Evolutionary conservation across 2,329 filamentous ascomycete species (phyloP), one percentile per base, ranked within the genome.

Genomic region (Colletotrichum musicola): DNA sequence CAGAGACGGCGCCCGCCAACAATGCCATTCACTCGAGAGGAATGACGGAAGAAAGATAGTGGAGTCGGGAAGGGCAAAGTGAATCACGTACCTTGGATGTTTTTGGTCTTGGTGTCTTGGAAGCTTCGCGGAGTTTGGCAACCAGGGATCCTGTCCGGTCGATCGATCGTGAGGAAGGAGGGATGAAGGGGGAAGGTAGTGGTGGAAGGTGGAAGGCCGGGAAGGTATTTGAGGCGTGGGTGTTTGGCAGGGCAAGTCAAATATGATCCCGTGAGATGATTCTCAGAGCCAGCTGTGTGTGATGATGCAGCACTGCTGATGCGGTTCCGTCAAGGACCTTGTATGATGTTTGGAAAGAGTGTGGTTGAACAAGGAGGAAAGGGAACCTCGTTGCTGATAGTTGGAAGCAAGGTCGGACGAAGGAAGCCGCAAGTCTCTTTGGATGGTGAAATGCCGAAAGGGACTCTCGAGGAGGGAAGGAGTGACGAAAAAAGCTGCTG

Each of bases 231-330:
- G 64, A 44, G 12, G 10, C 30, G 30, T 14, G 6, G 47, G 42
- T 49, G 18, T 16, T 47, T 63, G 64, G 40, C 50, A 40, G 46
- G 61, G 51, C 42, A 64, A 50, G 54, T 62, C 42, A 64, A 50
- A 62, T 62, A 62, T 53, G 44, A 44, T 65, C 63, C 62, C 57
- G 59, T 65, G 62, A 50, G 61, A 60, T 69, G 67, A 42, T 68
- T 72, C 71, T 71, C 64, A 69, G 68, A 71, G 61, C 60, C 64
- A 67, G 62, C 60, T 68, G 62, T 68, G 63, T 66, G 61, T 60
- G 57, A 40, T 64, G 61, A 57, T 47, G 69, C 71, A 74, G 73
- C 73, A 70, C 73, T 71, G 72, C 73, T 74, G 73, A 71, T 65
- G 64, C 61, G 65, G 69, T 72, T 69, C 71, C 68, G 72, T 72